Percentiles rank a stretch among this genome's conserved stretches.
phyloP scores from a whole-genome alignment of 148 eudicot species.

The Arbutus unedo region DNA sequence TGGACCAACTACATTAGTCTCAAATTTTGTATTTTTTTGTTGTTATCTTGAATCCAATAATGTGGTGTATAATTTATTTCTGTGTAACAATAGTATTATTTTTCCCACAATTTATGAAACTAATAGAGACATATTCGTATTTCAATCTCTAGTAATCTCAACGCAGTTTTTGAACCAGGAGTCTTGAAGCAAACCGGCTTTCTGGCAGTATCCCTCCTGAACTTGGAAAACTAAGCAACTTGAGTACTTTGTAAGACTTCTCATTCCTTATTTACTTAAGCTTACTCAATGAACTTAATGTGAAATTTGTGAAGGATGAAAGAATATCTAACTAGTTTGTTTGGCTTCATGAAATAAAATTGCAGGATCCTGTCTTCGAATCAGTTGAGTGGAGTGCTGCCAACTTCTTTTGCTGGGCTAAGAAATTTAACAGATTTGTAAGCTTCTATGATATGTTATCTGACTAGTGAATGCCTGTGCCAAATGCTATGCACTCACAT shows the following conservation, averaged over 20 bases:
- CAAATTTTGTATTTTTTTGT: neutral
- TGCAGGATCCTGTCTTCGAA: conserved; percentile 69
- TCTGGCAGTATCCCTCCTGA: conserved; percentile 54
- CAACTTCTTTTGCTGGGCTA: conserved; percentile 46
- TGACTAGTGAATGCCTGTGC: neutral
- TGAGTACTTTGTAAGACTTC: conserved; percentile 48
- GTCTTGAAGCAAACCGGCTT: conserved; percentile 62
- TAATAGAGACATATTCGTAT: neutral
- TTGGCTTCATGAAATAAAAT: conserved; percentile 13
- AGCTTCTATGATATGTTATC: conserved; percentile 19
- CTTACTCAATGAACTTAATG: neutral
- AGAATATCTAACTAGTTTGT: neutral
- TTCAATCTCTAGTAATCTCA: conserved; percentile 12
- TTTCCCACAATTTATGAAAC: neutral
- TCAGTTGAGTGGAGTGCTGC: conserved; percentile 53
- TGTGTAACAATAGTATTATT: neutral
- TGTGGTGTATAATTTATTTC: neutral
- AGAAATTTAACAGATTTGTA: conserved; percentile 59
- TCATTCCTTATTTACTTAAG: neutral
- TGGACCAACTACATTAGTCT: neutral
- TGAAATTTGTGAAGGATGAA: neutral
- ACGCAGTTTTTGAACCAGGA: conserved; percentile 30
- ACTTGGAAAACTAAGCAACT: conserved; percentile 46
- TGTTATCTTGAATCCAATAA: neutral
- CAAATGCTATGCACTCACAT: no score